Conservation (phyloP, 257 asterid species). For the Jacaranda mimosifolia region DNA sequence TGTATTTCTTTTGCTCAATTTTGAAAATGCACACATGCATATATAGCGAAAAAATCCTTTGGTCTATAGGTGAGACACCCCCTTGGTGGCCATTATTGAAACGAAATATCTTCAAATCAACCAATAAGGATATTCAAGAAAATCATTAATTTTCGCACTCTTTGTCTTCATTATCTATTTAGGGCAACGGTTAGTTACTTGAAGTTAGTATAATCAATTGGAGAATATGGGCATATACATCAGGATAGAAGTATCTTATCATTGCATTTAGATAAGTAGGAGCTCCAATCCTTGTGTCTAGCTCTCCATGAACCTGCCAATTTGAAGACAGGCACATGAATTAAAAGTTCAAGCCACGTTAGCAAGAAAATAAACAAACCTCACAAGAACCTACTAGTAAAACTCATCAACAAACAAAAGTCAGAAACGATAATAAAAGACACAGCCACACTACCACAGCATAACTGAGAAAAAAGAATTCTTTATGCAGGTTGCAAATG, state of each 20-base stretch:
- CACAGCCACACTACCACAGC: not conserved
- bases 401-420: not conserved
- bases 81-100: not conserved
- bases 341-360: constrained; percentile 7
- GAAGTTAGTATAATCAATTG: not conserved
- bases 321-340: constrained; percentile 27
- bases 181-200: constrained; percentile 12
- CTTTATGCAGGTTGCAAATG: not conserved
- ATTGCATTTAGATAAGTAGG: constrained; percentile 66
- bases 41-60: not conserved
- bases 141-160: constrained; percentile 2
- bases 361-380: not conserved
- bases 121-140: not conserved
- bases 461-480: not conserved
- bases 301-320: constrained; percentile 81
- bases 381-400: constrained; percentile 4
- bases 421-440: not conserved
- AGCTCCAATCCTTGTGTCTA: constrained; percentile 80
- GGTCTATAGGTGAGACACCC: constrained; percentile 4
- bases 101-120: constrained; percentile 6
- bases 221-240: constrained; percentile 45
- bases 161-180: constrained; percentile 7
- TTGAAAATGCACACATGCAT: not conserved
- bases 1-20: constrained; percentile 12
- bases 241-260: constrained; percentile 76